Conservation (phyloP, 495 filamentous ascomycete species). For the Viridothelium virens region DNA sequence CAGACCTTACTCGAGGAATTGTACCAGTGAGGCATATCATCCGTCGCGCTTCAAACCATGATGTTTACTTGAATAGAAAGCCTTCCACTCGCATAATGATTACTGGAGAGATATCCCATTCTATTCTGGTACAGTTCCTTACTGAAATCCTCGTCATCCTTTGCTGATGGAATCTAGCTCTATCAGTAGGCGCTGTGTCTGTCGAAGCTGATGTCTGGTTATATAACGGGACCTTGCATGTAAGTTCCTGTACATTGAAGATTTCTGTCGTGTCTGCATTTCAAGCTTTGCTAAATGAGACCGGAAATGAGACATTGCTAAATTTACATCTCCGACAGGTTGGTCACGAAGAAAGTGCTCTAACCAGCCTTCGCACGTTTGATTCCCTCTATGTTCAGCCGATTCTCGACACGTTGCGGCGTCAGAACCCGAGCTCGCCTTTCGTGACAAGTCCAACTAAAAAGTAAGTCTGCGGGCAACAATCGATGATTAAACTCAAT, state of each 20-base stretch:
- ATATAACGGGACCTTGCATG: constrained; percentile 35
- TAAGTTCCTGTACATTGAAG: constrained; percentile 17
- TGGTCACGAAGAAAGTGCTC: constrained; percentile 33
- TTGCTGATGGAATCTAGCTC: constrained; percentile 22
- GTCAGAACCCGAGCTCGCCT: constrained; percentile 30
- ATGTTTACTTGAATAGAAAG: constrained; percentile 26
- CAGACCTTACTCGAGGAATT: constrained; percentile 35
- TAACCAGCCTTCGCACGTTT: constrained; percentile 34
- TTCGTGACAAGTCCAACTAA: constrained; percentile 28
- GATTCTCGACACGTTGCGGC: constrained; percentile 32
- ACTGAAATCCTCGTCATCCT: neutral
- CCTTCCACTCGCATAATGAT: constrained; percentile 37
- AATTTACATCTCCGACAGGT: constrained; percentile 27
- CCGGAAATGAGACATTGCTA: neutral
- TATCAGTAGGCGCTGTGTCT: constrained; percentile 32
- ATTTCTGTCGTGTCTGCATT: neutral
- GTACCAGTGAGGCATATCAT: constrained; percentile 24
- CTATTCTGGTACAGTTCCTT: constrained; percentile 22
- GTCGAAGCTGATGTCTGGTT: constrained; percentile 40
- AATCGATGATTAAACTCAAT: neutral
- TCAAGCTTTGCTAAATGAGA: neutral
- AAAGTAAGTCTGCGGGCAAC: constrained; percentile 19
- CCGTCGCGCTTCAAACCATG: neutral
- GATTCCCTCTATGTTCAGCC: constrained; percentile 38
- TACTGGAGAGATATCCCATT: constrained; percentile 39